phyloP scores from a whole-genome alignment of 352 stramenopile genomes.

The Globisporangium emineosum region DNA sequence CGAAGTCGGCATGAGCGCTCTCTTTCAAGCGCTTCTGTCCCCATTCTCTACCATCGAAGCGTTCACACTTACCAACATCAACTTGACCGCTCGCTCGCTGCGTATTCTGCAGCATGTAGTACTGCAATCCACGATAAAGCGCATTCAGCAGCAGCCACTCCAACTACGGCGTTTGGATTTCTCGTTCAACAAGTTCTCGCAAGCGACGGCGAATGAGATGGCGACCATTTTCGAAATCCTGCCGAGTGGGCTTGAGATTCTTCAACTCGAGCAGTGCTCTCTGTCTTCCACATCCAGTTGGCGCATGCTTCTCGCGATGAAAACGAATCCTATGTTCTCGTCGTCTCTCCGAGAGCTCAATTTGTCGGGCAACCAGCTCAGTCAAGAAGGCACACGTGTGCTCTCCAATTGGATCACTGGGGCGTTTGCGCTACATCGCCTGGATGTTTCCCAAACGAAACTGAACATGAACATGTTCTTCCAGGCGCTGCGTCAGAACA shows the following conservation, averaged over 20 bases:
- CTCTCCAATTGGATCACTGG: slow-evolving; percentile 54
- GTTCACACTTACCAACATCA: slow-evolving; percentile 49
- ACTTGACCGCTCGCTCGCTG: slow-evolving; percentile 35
- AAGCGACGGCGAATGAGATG: slow-evolving; percentile 42
- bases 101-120: slow-evolving; percentile 51
- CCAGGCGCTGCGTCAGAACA: slow-evolving; percentile 60
- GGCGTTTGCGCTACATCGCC: slow-evolving; percentile 49
- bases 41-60: slow-evolving; percentile 32
- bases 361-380: slow-evolving; percentile 55
- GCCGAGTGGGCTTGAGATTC: slow-evolving; percentile 39
- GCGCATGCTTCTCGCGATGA: slow-evolving; percentile 40
- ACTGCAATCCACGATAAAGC: slow-evolving; percentile 51
- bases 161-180: slow-evolving; percentile 48
- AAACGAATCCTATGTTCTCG: slow-evolving; percentile 43
- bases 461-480: slow-evolving; percentile 57
- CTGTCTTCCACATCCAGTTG: slow-evolving; percentile 32
- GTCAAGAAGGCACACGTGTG: slow-evolving; percentile 34
- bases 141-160: slow-evolving; percentile 14
- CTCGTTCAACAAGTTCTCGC: slow-evolving; percentile 65
- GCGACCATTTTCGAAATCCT: slow-evolving; percentile 49
- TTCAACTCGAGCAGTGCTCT: slow-evolving; percentile 57
- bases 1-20: slow-evolving; percentile 34
- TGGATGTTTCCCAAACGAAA: slow-evolving; percentile 58
- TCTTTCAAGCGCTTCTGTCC: slow-evolving; percentile 51
- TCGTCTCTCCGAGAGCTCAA: slow-evolving; percentile 54